Base-by-base conservation (phyloP, 1,139 yeast species). In the Geotrichum fermentans region DNA sequence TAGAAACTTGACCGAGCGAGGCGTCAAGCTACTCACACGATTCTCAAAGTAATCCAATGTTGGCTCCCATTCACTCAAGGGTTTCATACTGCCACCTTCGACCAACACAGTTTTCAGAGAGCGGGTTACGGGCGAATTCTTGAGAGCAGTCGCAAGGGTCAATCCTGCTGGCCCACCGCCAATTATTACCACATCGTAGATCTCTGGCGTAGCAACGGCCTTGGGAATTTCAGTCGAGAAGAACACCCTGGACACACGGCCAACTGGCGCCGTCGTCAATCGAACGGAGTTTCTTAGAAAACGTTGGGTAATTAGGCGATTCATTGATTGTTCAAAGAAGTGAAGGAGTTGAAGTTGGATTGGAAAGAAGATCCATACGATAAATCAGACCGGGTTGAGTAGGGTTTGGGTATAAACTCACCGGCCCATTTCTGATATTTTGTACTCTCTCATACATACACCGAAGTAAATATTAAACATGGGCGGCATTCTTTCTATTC, bases 91-190 rank as follows among this genome's bases (percentile, higher is more conserved):
- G 35, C 79, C 75, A 1, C 84, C 90, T 66, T 92, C 98, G 14
- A 92, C 73, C 47, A 92, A 70, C 0, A 83, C 78, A 44, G 94
- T 78, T 47, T 75, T 73, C 43, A 88, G 73, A 49, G 78, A 73
- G 24, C 69, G 71, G 3, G 95, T 78, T 34, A 73, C 66, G 8
- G 83, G 80, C 1, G 90, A 82, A 58, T 76, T 74, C 63, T 85
- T 75, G 63, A 83, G 63, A 0, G 95, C 95, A 0, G 96, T 77
- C 1, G 94, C 82, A 35, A 92, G 71, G 1, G 97, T 83, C 49
- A 92, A 70, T 0, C 99, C 99, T 0, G 98, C 97, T 0, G 97
- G 96, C 0, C 99, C 99, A 5, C 96, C 98, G 22, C 99, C 99
- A 42, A 94, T 85, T 51, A 92, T 84, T 11, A 87, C 82, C 21